phyloP scores from a whole-genome alignment of 169 alveolate genomes.

The Cryptosporidium felis region DNA sequence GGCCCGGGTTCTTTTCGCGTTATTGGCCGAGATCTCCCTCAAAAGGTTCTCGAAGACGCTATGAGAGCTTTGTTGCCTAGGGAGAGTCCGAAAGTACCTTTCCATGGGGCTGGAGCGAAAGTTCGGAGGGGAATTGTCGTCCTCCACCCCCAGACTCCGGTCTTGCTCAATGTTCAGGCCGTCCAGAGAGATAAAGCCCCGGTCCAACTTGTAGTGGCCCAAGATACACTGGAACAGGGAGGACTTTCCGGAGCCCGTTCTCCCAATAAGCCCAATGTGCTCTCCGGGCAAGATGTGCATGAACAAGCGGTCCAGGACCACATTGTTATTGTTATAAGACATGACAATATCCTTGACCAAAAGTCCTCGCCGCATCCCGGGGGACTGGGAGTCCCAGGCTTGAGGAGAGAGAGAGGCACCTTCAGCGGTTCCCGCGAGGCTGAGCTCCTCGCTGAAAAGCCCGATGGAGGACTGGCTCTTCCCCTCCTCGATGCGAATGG shows the following conservation, averaged over 20 bases:
- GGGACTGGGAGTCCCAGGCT: too few relatives aligned
- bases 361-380: too few relatives aligned
- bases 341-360: conserved; percentile 15
- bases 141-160: too few relatives aligned
- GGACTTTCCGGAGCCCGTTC: conserved; percentile 72
- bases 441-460: neutral
- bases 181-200: conserved; percentile 27
- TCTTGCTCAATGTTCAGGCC: conserved; percentile 5
- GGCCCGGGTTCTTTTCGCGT: neutral
- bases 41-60: neutral
- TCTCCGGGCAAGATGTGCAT: conserved; percentile 13
- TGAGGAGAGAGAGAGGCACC: too few relatives aligned
- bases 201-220: conserved; percentile 53
- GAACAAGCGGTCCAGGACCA: neutral
- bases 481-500: neutral
- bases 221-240: conserved; percentile 57
- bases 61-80: neutral
- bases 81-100: neutral
- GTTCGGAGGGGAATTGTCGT: neutral
- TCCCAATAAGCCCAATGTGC: conserved; percentile 58
- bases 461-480: neutral
- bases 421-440: too few relatives aligned
- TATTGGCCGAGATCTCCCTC: neutral
- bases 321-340: conserved; percentile 33
- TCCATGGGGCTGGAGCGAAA: neutral